These are phyloP conservation scores for Graphiopsis chlorocephala DNA, from an alignment of 2,329 filamentous ascomycete species.

Conservation along the genomic window DNA sequence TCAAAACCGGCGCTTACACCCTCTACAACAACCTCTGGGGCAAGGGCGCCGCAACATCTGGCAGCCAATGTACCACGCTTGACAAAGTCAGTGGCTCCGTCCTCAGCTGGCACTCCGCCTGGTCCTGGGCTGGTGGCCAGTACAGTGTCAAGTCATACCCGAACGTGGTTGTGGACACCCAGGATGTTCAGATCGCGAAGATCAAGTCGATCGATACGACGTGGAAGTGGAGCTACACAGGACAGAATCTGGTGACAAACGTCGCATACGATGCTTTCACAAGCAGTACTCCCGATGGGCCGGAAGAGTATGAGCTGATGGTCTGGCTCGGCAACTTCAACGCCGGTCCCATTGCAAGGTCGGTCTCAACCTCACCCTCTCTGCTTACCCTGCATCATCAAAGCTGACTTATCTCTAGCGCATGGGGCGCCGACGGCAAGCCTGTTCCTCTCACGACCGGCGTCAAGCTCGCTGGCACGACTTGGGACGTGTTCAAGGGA, in stretches of 20 bases:
- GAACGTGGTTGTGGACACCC: slow-evolving; percentile 39
- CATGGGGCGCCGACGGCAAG: slow-evolving; percentile 35
- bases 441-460: slow-evolving; percentile 46
- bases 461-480: slow-evolving; percentile 51
- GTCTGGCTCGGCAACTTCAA: slow-evolving; percentile 60
- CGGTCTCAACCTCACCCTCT: slow-evolving; percentile 32
- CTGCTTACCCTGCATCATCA: slow-evolving; percentile 45
- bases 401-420: slow-evolving; percentile 49
- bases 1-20: slow-evolving; percentile 34
- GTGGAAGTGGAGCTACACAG: slow-evolving; percentile 52
- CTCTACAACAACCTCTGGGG: slow-evolving; percentile 47
- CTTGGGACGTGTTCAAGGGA: slow-evolving; percentile 60
- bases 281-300: slow-evolving; percentile 44
- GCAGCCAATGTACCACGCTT: slow-evolving; percentile 47
- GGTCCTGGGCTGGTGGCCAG: slow-evolving; percentile 31
- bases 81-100: slow-evolving; percentile 37
- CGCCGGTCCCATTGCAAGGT: slow-evolving; percentile 59
- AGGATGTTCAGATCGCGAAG: slow-evolving; percentile 32
- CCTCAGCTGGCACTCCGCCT: slow-evolving; percentile 45
- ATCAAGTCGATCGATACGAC: slow-evolving; percentile 45
- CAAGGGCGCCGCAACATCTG: slow-evolving; percentile 38
- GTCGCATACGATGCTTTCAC: slow-evolving; percentile 65
- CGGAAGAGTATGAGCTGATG: slow-evolving; percentile 61
- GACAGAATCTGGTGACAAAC: slow-evolving; percentile 51
- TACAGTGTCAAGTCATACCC: slow-evolving; percentile 45